Evolutionary conservation across 345 rosid genomes (phyloP).

Genomic region (Erucastrum elatum): DNA sequence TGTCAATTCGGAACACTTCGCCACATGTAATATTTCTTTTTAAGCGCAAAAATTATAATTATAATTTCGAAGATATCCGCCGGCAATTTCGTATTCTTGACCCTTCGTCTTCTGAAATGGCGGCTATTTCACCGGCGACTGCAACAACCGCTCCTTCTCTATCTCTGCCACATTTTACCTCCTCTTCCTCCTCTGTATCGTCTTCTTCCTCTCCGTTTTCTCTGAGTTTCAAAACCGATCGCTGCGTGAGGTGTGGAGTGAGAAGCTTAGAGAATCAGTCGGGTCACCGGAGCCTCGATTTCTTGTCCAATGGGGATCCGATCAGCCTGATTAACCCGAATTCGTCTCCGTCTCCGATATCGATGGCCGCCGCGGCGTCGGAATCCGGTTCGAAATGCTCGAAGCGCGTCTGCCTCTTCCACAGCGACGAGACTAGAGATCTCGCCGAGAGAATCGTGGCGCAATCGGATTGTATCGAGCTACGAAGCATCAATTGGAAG

Average conservation of each 20-base stretch:
- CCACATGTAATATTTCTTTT: slow-evolving; percentile 14
- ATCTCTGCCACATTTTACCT: slow-evolving; percentile 2
- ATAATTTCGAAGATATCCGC: slow-evolving; percentile 25
- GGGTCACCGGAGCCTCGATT: slow-evolving; percentile 50
- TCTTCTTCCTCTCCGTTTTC: slow-evolving; percentile 1
- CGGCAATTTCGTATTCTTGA: slow-evolving; percentile 24
- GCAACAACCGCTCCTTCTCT: slow-evolving; percentile 18
- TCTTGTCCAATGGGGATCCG: slow-evolving; percentile 52
- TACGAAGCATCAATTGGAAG: slow-evolving; percentile 88
- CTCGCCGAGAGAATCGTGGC: slow-evolving; percentile 80
- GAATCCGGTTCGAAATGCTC: slow-evolving; percentile 51
- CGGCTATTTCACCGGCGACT: slow-evolving; percentile 41
- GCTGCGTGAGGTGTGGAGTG: slow-evolving; percentile 49
- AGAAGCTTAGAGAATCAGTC: slow-evolving; percentile 59
- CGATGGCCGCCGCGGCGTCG: slow-evolving; percentile 54
- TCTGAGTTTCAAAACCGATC: slow-evolving; percentile 32
- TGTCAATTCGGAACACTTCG: neutral
- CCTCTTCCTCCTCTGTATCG: slow-evolving; percentile 14
- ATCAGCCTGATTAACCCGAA: slow-evolving; percentile 44
- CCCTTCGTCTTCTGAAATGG: slow-evolving; percentile 39
- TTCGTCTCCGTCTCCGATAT: slow-evolving; percentile 41
- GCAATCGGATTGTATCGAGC: slow-evolving; percentile 78
- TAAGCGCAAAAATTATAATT: neutral
- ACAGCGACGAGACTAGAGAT: slow-evolving; percentile 70
- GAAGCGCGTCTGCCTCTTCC: slow-evolving; percentile 73